Conservation (phyloP, 306 rosid species). For the Cicer cuneatum region DNA sequence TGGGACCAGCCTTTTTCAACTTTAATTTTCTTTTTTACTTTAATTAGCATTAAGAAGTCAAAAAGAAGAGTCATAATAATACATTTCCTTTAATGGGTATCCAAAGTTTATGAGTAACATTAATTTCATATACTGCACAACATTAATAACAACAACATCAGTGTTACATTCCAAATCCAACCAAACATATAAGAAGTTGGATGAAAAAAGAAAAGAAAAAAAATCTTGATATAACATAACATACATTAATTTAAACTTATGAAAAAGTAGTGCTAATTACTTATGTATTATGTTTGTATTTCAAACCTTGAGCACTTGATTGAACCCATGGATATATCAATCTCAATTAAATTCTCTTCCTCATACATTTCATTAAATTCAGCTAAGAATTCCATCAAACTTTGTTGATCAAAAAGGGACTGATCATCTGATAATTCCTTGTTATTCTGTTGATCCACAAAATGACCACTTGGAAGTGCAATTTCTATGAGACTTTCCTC, state of each 20-base stretch:
- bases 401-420: constrained; percentile 49
- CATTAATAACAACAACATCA: constrained; percentile 5
- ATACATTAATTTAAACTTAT: neutral
- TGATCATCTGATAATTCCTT: constrained; percentile 46
- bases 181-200: constrained; percentile 43
- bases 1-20: constrained; percentile 40
- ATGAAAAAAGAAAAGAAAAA: constrained; percentile 41
- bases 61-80: constrained; percentile 46
- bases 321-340: constrained; percentile 93
- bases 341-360: constrained; percentile 93
- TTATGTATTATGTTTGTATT: constrained; percentile 60
- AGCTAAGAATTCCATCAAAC: constrained; percentile 69
- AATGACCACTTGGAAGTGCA: constrained; percentile 71
- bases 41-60: constrained; percentile 48
- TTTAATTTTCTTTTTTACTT: constrained; percentile 43
- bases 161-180: constrained; percentile 48
- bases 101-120: constrained; percentile 40
- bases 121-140: constrained; percentile 46
- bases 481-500: constrained; percentile 96
- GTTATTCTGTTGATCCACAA: constrained; percentile 48
- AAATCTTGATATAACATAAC: constrained; percentile 29
- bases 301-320: constrained; percentile 95
- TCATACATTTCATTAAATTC: constrained; percentile 77
- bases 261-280: neutral
- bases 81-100: constrained; percentile 59